Conservation (phyloP, 306 rosid species). For the Datisca glomerata region DNA sequence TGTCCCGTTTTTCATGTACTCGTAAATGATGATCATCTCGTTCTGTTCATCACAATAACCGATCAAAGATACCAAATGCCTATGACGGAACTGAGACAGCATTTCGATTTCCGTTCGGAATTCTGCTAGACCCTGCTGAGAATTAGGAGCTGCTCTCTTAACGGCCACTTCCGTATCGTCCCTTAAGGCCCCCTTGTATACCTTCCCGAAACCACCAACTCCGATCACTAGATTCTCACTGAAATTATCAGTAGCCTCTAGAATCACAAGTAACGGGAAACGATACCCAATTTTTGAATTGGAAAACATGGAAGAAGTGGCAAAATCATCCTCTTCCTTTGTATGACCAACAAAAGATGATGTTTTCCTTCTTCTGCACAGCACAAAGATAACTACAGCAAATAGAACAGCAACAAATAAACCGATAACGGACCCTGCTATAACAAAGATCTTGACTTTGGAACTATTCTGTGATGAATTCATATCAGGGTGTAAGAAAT, state of each 20-base stretch:
- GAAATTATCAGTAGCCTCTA: slow-evolving; percentile 52
- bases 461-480: slow-evolving; percentile 4
- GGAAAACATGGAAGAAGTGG: slow-evolving; percentile 18
- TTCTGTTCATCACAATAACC: slow-evolving; percentile 53
- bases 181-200: slow-evolving; percentile 48
- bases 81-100: slow-evolving; percentile 59
- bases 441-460: slow-evolving; percentile 22
- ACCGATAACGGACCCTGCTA: slow-evolving; percentile 32
- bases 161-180: slow-evolving; percentile 54
- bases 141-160: slow-evolving; percentile 38
- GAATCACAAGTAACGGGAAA: slow-evolving; percentile 31
- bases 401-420: slow-evolving; percentile 15
- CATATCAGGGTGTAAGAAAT: slow-evolving; percentile 16
- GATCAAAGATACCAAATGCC: slow-evolving; percentile 57
- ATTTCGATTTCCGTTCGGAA: slow-evolving; percentile 62
- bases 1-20: slow-evolving; percentile 55
- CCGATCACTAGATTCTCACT: slow-evolving; percentile 49
- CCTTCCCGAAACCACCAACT: slow-evolving; percentile 63
- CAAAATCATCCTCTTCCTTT: slow-evolving; percentile 17
- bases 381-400: slow-evolving; percentile 15
- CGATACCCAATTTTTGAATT: slow-evolving; percentile 35
- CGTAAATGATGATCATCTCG: slow-evolving; percentile 55
- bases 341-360: slow-evolving; percentile 18
- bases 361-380: slow-evolving; percentile 35
- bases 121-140: slow-evolving; percentile 50